Percentiles rank a stretch among this genome's conserved stretches.
Conservation (phyloP, 352 stramenopile genomes). For the Elongisporangium undulatum region DNA sequence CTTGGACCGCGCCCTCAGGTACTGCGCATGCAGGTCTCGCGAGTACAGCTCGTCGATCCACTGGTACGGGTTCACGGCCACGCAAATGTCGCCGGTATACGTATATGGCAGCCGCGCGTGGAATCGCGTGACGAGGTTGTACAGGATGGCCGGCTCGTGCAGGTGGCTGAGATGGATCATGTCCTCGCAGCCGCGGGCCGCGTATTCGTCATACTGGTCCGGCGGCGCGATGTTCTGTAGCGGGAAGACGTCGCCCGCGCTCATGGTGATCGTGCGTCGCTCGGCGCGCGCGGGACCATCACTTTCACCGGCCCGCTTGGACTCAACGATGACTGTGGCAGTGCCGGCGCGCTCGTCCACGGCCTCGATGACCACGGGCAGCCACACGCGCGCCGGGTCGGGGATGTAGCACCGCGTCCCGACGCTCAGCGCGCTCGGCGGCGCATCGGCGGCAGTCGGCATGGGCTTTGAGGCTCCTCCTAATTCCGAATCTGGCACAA, state of each 20-base stretch:
- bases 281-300: slow-evolving; percentile 14
- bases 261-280: slow-evolving; percentile 27
- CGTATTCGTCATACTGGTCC: background rate
- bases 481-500: background rate
- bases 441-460: slow-evolving; percentile 7
- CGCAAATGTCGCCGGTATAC: slow-evolving; percentile 94
- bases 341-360: slow-evolving; percentile 41
- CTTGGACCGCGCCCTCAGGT: slow-evolving; percentile 37
- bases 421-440: slow-evolving; percentile 32
- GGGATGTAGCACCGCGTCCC: slow-evolving; percentile 74
- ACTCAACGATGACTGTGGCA: slow-evolving; percentile 40
- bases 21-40: slow-evolving; percentile 56
- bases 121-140: slow-evolving; percentile 85
- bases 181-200: slow-evolving; percentile 40
- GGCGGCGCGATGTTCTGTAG: slow-evolving; percentile 52
- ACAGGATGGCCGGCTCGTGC: slow-evolving; percentile 88
- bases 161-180: slow-evolving; percentile 86
- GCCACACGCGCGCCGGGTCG: slow-evolving; percentile 57
- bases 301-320: slow-evolving; percentile 16
- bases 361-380: slow-evolving; percentile 65
- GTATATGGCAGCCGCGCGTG: slow-evolving; percentile 89
- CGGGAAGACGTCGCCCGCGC: slow-evolving; percentile 33
- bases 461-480: background rate
- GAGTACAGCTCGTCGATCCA: slow-evolving; percentile 83
- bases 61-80: slow-evolving; percentile 96